Percentiles rank a stretch among this genome's conserved stretches.
Evolutionary conservation across 2,329 filamentous ascomycete species (phyloP).

Genomic region (Teratosphaeria epicoccoides): DNA sequence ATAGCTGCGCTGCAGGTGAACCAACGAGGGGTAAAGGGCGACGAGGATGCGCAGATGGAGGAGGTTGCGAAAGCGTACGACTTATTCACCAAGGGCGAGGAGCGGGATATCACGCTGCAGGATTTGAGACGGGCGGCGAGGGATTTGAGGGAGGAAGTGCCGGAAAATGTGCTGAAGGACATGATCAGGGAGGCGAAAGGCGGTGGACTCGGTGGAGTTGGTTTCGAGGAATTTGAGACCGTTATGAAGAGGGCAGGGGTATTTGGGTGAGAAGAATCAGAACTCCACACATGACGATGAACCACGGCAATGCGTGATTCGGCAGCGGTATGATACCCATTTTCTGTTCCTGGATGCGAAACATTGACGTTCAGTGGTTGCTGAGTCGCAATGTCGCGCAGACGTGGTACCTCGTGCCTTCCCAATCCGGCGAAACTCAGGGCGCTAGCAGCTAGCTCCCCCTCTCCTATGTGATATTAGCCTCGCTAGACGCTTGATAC

Average conservation of each 20-base stretch:
- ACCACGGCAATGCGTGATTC: background rate
- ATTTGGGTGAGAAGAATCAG: constrained; percentile 62
- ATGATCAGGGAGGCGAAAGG: constrained; percentile 95
- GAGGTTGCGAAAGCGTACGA: constrained; percentile 75
- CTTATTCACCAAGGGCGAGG: constrained; percentile 58
- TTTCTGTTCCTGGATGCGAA: too few species aligned
- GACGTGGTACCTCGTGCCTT: background rate
- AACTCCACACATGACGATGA: too few species aligned
- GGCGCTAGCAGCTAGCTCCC: background rate
- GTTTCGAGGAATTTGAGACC: constrained; percentile 68
- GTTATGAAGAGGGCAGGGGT: constrained; percentile 79
- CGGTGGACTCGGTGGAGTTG: constrained; percentile 63
- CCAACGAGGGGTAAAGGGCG: constrained; percentile 35
- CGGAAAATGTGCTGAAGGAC: constrained; percentile 73
- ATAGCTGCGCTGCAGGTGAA: constrained; percentile 82
- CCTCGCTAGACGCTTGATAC: background rate
- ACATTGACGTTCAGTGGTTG: background rate
- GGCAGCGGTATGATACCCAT: background rate
- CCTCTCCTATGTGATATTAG: background rate
- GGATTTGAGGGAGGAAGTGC: constrained; percentile 72
- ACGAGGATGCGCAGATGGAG: constrained; percentile 39
- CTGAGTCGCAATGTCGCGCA: background rate
- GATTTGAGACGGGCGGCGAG: constrained; percentile 71
- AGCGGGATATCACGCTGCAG: constrained; percentile 62
- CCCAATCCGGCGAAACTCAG: background rate